phyloP scores from a whole-genome alignment of 2,329 filamentous ascomycete species.

The Orbilia brochopaga region DNA sequence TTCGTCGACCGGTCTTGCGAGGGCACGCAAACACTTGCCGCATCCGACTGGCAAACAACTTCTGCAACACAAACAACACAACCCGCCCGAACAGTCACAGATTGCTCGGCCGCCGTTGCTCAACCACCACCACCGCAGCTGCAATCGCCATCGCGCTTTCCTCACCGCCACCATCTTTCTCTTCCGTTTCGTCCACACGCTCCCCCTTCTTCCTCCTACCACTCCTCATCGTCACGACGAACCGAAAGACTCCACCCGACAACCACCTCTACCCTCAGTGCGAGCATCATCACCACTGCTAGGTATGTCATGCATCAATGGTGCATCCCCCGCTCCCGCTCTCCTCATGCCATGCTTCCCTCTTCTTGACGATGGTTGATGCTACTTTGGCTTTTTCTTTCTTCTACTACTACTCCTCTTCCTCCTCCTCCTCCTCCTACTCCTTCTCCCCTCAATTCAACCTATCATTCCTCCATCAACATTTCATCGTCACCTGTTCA shows the following conservation, averaged over 20 bases:
- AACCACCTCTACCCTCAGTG: background rate
- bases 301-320: background rate
- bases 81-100: constrained; percentile 1
- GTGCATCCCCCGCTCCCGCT: background rate
- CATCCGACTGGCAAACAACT: constrained; percentile 2
- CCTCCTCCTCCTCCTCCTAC: background rate
- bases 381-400: background rate
- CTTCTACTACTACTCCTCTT: background rate
- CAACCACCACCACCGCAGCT: background rate
- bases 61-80: constrained; percentile 50
- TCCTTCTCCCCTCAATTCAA: constrained; percentile 5
- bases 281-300: background rate
- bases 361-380: background rate
- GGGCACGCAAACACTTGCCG: constrained; percentile 29
- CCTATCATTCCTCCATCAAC: background rate
- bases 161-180: background rate
- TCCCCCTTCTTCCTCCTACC: background rate
- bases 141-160: background rate
- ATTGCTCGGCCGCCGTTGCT: background rate
- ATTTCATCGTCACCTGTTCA: background rate
- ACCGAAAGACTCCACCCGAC: background rate
- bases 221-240: background rate
- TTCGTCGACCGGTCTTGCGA: background rate
- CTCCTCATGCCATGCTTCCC: background rate
- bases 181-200: background rate